phyloP scores from a whole-genome alignment of 192 early-diverging fungal genomes.

The Funneliformis geosporum region DNA sequence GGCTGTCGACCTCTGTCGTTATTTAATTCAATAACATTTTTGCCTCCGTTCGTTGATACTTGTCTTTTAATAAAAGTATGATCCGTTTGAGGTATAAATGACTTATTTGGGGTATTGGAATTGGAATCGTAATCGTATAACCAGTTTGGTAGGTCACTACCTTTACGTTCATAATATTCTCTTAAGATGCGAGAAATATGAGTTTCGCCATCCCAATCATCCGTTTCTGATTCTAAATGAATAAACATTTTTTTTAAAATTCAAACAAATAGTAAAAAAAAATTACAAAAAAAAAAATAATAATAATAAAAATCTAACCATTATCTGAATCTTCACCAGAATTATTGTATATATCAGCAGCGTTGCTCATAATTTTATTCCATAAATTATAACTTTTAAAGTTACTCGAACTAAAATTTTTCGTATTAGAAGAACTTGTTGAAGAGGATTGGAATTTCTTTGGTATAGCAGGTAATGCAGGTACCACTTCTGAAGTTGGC shows the following conservation, averaged over 20 bases:
- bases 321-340: slow-evolving; percentile 15
- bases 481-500: slow-evolving; percentile 33
- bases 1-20: not conserved
- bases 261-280: too few species aligned
- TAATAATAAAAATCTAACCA: too few species aligned
- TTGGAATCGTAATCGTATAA: slow-evolving; percentile 18
- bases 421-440: not conserved
- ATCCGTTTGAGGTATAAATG: not conserved
- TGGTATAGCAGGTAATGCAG: slow-evolving; percentile 39
- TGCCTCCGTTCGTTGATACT: not conserved
- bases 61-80: not conserved
- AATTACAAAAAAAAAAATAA: not conserved
- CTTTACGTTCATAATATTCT: slow-evolving; percentile 53
- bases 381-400: slow-evolving; percentile 8
- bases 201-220: slow-evolving; percentile 56
- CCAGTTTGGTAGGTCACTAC: slow-evolving; percentile 21
- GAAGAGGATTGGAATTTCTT: not conserved
- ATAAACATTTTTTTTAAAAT: not conserved
- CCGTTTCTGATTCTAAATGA: slow-evolving; percentile 56
- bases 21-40: not conserved
- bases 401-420: too few species aligned
- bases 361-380: slow-evolving; percentile 28
- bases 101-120: not conserved
- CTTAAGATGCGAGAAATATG: slow-evolving; percentile 55
- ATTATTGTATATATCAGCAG: not conserved